Conservation (phyloP, 495 filamentous ascomycete species). For the Aspergillus diversus region DNA sequence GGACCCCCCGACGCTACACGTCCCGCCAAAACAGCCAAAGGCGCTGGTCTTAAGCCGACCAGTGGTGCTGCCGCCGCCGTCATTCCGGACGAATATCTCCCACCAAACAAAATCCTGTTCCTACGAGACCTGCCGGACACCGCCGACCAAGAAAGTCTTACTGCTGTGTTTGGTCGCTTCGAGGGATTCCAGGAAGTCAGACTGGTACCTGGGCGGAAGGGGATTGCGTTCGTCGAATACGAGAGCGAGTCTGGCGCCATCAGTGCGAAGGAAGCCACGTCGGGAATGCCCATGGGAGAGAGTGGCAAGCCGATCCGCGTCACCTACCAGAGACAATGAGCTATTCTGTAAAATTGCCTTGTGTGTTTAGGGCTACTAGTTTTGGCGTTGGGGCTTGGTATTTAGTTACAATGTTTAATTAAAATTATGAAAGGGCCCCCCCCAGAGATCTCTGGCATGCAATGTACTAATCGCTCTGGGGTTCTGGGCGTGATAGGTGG, state of each 20-base stretch:
- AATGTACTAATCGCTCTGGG: not conserved
- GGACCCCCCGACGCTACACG: conserved; percentile 57
- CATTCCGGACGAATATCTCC: conserved; percentile 95
- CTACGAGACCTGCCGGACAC: conserved; percentile 90
- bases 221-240: conserved; percentile 97
- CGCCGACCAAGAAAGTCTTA: conserved; percentile 77
- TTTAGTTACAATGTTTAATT: conserved; percentile 29
- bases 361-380: conserved; percentile 20
- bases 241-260: conserved; percentile 88
- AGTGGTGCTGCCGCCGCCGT: conserved; percentile 69
- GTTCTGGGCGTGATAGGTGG: not conserved
- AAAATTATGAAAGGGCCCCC: not conserved
- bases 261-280: conserved; percentile 91
- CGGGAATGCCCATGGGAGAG: conserved; percentile 82
- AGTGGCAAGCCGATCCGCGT: conserved; percentile 73
- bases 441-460: not conserved
- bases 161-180: conserved; percentile 81
- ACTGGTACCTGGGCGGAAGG: conserved; percentile 80
- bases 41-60: conserved; percentile 81
- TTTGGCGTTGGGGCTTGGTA: conserved; percentile 42
- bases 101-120: conserved; percentile 97
- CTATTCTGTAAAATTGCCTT: conserved; percentile 13
- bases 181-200: conserved; percentile 95
- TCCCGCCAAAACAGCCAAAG: conserved; percentile 72
- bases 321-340: conserved; percentile 87